Evolutionary conservation across 257 asterid genomes (phyloP), one percentile per base, ranked within the genome.

Genomic region (Solanum dulcamara): DNA sequence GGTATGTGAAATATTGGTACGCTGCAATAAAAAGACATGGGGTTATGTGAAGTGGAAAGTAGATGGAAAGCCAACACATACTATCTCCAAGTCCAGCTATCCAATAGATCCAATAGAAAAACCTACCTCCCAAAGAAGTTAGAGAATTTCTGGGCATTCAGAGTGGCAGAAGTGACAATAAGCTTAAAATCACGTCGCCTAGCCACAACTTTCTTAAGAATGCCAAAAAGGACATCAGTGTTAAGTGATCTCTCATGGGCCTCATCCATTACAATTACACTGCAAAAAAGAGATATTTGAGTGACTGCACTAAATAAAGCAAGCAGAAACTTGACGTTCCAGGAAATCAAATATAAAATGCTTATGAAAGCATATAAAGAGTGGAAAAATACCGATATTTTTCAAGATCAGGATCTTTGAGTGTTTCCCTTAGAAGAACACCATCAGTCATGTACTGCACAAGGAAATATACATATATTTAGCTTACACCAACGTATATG

Each of bases 401-500:
- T 42, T 96, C 99, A 84, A 96, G 92, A 88, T 96, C 99, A 42
- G 98, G 91, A 90, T 96, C 99, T 89, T 94, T 96, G 74, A 96
- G 87, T 2, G 98, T 95, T 95, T 96, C 99, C 67, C 98, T 92
- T 84, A 96, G 92, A 88, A 96, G 97, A 88, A 96, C 99, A 64
- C 99, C 99, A 92, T 96, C 99, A 80, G 98, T 96, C 99, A 96
- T 96, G 92, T 96, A 96, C 99, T 96, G 92, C 81, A 51, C 60
- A 38, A 80, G 51, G 46, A 59, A 80, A 85, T 30, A 32, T 33
- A 83, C 51, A 67, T 48, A 46, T 77, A 77, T 26, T 35, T 37
- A 77, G 59, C 82, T 46, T 32, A 77, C 17, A 77, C 82, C 82
- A 44, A 75, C 60, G 44, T 44, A 46, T 5, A 15, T 26, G 60